A percentile compares a stretch with the other conserved stretches of the same genome.
phyloP scores from a whole-genome alignment of 2,329 filamentous ascomycete species.

The Clathrospora elynae region DNA sequence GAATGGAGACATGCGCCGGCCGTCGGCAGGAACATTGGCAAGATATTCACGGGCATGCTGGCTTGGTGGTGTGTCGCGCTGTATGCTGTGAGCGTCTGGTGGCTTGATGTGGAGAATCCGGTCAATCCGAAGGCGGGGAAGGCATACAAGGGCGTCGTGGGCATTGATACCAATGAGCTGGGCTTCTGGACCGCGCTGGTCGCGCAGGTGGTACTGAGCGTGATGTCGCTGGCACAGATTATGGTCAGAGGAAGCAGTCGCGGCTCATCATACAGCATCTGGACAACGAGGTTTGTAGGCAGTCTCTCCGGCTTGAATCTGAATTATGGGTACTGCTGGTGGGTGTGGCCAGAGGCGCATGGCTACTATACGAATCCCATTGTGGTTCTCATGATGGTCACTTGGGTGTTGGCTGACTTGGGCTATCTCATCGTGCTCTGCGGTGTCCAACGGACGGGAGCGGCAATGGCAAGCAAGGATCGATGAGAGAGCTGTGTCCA shows the following conservation, averaged over 20 bases:
- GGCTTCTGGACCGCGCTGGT: constrained; percentile 57
- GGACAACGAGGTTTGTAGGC: constrained; percentile 78
- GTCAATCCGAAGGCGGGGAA: constrained; percentile 54
- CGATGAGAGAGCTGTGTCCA: no score
- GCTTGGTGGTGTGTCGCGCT: constrained; percentile 49
- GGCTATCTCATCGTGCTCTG: constrained; percentile 54
- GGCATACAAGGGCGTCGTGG: constrained; percentile 38
- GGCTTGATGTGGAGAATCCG: constrained; percentile 53
- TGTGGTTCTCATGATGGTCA: constrained; percentile 51
- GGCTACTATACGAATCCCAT: constrained; percentile 54
- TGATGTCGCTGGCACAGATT: constrained; percentile 52
- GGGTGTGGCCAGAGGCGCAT: constrained; percentile 56
- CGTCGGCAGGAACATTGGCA: constrained; percentile 51
- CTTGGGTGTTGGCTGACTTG: constrained; percentile 52
- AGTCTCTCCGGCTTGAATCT: constrained; percentile 68
- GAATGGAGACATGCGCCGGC: constrained; percentile 54
- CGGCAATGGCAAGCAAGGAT: background rate
- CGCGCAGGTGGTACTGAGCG: constrained; percentile 52
- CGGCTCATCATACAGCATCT: constrained; percentile 69
- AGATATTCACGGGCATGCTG: constrained; percentile 47
- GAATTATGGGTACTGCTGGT: constrained; percentile 60
- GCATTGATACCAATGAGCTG: constrained; percentile 58
- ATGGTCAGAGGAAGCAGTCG: constrained; percentile 56
- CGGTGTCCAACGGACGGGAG: constrained; percentile 10
- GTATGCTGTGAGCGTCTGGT: constrained; percentile 55